phyloP scores from a whole-genome alignment of 495 filamentous ascomycete genomes.

The Hypoxylon intermedium region DNA sequence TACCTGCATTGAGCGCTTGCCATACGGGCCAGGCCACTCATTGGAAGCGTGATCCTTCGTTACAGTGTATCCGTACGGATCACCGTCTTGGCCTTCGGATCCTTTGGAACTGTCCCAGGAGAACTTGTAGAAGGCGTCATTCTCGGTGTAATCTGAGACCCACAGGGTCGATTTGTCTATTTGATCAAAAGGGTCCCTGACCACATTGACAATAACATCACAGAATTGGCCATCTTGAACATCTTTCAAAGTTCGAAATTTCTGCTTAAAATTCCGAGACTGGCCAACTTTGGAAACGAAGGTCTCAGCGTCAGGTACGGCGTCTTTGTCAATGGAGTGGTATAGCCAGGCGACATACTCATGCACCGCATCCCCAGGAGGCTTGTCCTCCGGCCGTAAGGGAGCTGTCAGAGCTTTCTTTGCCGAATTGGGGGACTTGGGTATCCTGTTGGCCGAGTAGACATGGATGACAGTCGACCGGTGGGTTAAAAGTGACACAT shows the following conservation, averaged over 20 bases:
- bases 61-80: constrained; percentile 45
- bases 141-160: constrained; percentile 85
- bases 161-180: constrained; percentile 67
- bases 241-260: constrained; percentile 72
- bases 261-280: constrained; percentile 56
- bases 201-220: constrained; percentile 78
- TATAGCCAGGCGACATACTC: constrained; percentile 53
- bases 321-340: constrained; percentile 48
- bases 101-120: constrained; percentile 51
- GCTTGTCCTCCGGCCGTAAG: not conserved
- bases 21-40: constrained; percentile 81
- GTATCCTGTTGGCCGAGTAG: constrained; percentile 50
- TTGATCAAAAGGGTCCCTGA: constrained; percentile 64
- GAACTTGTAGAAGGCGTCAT: constrained; percentile 66
- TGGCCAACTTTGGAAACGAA: constrained; percentile 50
- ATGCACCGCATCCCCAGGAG: constrained; percentile 37
- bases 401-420: constrained; percentile 37
- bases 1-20: constrained; percentile 74
- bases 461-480: constrained; percentile 45
- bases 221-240: constrained; percentile 62
- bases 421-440: constrained; percentile 47
- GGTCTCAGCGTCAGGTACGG: constrained; percentile 51
- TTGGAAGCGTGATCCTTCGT: not conserved
- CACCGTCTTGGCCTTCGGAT: constrained; percentile 42
- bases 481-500: constrained; percentile 51